Conservation (phyloP, 106 monocot genomes). For the Cymbidium sinense region DNA sequence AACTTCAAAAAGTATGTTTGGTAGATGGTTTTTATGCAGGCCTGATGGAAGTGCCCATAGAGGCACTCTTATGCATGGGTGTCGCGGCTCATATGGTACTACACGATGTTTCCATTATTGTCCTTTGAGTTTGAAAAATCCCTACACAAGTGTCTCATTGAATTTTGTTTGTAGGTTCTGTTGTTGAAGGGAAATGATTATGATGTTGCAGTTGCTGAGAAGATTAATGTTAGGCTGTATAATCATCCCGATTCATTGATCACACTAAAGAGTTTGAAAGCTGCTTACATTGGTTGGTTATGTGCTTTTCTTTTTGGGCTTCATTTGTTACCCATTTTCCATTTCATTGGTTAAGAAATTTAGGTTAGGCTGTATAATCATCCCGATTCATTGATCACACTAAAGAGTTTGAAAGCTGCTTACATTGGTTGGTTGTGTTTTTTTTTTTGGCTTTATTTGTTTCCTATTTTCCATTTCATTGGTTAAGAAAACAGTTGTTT, state of each 20-base stretch:
- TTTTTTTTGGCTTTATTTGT: neutral
- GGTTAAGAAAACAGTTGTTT: neutral
- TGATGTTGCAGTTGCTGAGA: conserved; percentile 38
- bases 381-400: conserved; percentile 27
- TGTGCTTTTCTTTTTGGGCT: neutral
- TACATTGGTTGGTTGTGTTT: conserved; percentile 63
- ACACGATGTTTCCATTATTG: neutral
- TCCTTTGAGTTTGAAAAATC: neutral
- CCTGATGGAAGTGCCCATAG: conserved; percentile 62
- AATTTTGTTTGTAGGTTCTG: conserved; percentile 36
- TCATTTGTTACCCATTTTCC: neutral
- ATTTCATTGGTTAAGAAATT: neutral
- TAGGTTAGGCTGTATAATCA: no score
- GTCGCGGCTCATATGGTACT: conserved; percentile 72
- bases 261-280: conserved; percentile 82
- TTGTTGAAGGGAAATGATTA: conserved; percentile 29
- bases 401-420: conserved; percentile 94
- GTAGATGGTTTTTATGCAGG: conserved; percentile 41
- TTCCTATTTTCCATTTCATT: neutral
- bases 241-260: conserved; percentile 67
- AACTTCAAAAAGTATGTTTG: conserved; percentile 45
- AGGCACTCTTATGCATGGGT: conserved; percentile 80
- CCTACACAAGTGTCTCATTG: neutral
- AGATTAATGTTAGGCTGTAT: conserved; percentile 78
- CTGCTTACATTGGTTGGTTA: conserved; percentile 86